Conservation (phyloP, 768 basidiomycete genomes). For the Infundibulicybe gibba region DNA sequence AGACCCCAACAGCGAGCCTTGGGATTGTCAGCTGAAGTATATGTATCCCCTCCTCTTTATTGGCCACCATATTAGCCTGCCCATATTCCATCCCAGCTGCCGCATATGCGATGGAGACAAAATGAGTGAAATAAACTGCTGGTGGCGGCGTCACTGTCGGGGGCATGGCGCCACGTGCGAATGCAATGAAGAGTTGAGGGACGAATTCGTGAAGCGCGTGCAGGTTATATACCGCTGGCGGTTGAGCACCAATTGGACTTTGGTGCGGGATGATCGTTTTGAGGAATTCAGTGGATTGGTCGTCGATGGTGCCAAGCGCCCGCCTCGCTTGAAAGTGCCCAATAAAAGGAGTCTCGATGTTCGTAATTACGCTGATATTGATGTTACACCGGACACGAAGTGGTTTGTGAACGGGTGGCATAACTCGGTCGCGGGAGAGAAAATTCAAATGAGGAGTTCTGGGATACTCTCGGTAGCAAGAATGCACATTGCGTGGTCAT, state of each 20-base stretch:
- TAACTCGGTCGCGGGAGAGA: too few species aligned
- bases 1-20: constrained; percentile 1
- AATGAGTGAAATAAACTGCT: constrained; percentile 18
- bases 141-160: constrained; percentile 10
- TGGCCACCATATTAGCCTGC: constrained; percentile 6
- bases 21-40: constrained; percentile 10
- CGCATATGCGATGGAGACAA: constrained; percentile 16
- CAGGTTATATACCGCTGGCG: constrained; percentile 5
- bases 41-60: constrained; percentile 10
- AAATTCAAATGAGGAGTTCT: too few species aligned
- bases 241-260: constrained; percentile 8
- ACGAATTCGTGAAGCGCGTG: constrained; percentile 16
- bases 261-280: constrained; percentile 4
- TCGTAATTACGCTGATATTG: constrained; percentile 13
- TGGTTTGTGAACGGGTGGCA: constrained; percentile 11
- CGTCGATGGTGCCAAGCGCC: constrained; percentile 3
- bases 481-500: too few species aligned
- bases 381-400: constrained; percentile 22
- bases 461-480: too few species aligned
- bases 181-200: constrained; percentile 17
- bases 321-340: constrained; percentile 5
- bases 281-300: not conserved
- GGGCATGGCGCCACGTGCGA: constrained; percentile 8
- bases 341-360: constrained; percentile 6
- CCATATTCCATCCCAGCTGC: not conserved